Evolutionary conservation across 768 basidiomycete species (phyloP), one percentile per base, ranked within the genome.

Genomic region (Panaeolus cyanescens): DNA sequence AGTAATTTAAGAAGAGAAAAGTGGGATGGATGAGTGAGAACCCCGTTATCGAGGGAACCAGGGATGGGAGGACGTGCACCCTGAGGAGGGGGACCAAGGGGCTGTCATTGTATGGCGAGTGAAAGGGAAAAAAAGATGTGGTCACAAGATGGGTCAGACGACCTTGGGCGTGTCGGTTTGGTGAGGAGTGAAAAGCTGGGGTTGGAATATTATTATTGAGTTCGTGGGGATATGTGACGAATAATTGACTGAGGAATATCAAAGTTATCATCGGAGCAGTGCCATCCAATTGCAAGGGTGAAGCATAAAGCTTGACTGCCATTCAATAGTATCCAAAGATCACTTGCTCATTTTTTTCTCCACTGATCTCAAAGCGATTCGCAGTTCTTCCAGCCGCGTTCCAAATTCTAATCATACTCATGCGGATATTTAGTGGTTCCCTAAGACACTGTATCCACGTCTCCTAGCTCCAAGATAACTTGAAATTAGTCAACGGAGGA

Each of bases 21-120:
- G n/a, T n/a, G n/a, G n/a, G n/a, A 6, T 50, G 45, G 45, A 50
- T 50, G 45, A 50, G 45, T 50, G 45, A 50, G 45, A 50, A 50
- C 6, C 25, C 45, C 15, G n/a, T 7, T 39, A 55, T 13, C 13
- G 9, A 40, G 28, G 39, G 30, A 39, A 40, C 34, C 33, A 40
- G 45, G 45, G 45, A 28, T 50, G 25, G 22, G 22, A 50, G 22
- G 25, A 28, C 45, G 45, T 50, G 45, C 25, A 50, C 22, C 45
- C 45, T 50, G 45, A 50, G 45, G 25, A n/a, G n/a, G n/a, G n/a
- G n/a, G n/a, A n/a, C n/a, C n/a, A n/a, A n/a, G n/a, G n/a, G n/a
- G n/a, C n/a, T n/a, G n/a, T n/a, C n/a, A n/a, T n/a, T n/a, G n/a
- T n/a, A 1, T 50, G 4, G 25, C 13, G 45, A 50, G 22, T 22